Conservation (phyloP, 2,329 filamentous ascomycete genomes). For the Aspergillus sp. region DNA sequence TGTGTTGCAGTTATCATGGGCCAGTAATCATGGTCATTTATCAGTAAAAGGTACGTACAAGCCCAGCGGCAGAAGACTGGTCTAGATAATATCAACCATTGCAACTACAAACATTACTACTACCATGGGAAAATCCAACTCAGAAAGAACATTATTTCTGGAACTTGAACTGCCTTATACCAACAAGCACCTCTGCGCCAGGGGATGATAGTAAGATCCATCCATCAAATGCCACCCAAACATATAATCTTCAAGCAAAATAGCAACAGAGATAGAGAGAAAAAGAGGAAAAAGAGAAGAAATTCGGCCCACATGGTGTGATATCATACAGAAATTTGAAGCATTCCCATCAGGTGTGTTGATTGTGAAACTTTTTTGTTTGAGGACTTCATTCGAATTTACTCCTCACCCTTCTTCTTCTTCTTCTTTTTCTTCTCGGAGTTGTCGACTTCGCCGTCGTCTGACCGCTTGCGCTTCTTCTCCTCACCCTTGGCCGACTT, state of each 20-base stretch:
- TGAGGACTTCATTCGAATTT: conserved; percentile 19
- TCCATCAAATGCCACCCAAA: conserved; percentile 39
- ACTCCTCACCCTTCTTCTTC: conserved; percentile 64
- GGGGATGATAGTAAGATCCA: conserved; percentile 26
- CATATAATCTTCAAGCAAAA: conserved; percentile 28
- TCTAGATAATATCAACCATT: background rate
- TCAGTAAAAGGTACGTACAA: too few relatives aligned
- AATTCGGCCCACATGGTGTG: conserved; percentile 36
- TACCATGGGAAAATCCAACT: background rate
- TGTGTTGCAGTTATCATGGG: too few relatives aligned
- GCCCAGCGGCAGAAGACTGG: background rate
- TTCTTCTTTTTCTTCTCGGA: conserved; percentile 53
- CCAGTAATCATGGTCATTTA: too few relatives aligned
- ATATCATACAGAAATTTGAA: conserved; percentile 46
- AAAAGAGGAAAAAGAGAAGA: conserved; percentile 24
- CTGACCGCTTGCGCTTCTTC: conserved; percentile 71
- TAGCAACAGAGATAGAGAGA: conserved; percentile 28
- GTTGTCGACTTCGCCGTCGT: conserved; percentile 54
- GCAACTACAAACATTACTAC: background rate
- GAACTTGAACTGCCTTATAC: conserved; percentile 27
- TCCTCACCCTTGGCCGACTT: conserved; percentile 58
- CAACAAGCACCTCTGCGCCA: conserved; percentile 35
- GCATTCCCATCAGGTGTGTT: conserved; percentile 21
- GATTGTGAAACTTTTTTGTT: conserved; percentile 16
- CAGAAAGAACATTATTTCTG: conserved; percentile 24